Evolutionary conservation across 306 rosid genomes (phyloP).

Genomic region (Prunus mume): DNA sequence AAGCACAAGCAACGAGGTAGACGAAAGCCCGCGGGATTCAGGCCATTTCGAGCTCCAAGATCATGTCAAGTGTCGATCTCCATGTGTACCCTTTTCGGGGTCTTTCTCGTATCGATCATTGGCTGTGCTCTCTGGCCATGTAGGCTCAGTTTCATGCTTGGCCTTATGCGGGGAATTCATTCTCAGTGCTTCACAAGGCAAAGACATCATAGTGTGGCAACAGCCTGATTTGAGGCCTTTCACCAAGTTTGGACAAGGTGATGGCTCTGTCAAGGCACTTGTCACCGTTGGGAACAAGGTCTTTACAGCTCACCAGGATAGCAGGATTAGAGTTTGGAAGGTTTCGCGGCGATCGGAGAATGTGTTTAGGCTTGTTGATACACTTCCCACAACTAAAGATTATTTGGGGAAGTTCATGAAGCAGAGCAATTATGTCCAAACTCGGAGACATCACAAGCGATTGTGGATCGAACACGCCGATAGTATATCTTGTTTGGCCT

Average conservation of each 20-base stretch:
- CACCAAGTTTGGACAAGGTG: slow-evolving; percentile 81
- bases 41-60: slow-evolving; percentile 27
- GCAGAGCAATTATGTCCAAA: slow-evolving; percentile 84
- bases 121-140: slow-evolving; percentile 72
- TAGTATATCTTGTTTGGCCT: slow-evolving; percentile 78
- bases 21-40: slow-evolving; percentile 43
- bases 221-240: slow-evolving; percentile 76
- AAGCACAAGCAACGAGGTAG: slow-evolving; percentile 35
- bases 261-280: slow-evolving; percentile 79
- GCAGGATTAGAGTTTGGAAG: slow-evolving; percentile 85
- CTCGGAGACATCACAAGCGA: slow-evolving; percentile 72
- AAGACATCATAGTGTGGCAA: slow-evolving; percentile 87
- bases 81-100: slow-evolving; percentile 33
- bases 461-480: slow-evolving; percentile 91
- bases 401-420: slow-evolving; percentile 83
- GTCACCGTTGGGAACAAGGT: slow-evolving; percentile 63
- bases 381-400: slow-evolving; percentile 81
- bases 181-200: slow-evolving; percentile 82
- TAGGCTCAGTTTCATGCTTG: slow-evolving; percentile 74
- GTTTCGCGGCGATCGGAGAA: slow-evolving; percentile 75
- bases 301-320: slow-evolving; percentile 85
- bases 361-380: slow-evolving; percentile 58
- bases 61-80: slow-evolving; percentile 6
- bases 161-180: slow-evolving; percentile 92
- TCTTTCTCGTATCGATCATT: slow-evolving; percentile 46